Evolutionary conservation across 2,329 filamentous ascomycete genomes (phyloP).

Genomic region (Rosellinia necatrix): DNA sequence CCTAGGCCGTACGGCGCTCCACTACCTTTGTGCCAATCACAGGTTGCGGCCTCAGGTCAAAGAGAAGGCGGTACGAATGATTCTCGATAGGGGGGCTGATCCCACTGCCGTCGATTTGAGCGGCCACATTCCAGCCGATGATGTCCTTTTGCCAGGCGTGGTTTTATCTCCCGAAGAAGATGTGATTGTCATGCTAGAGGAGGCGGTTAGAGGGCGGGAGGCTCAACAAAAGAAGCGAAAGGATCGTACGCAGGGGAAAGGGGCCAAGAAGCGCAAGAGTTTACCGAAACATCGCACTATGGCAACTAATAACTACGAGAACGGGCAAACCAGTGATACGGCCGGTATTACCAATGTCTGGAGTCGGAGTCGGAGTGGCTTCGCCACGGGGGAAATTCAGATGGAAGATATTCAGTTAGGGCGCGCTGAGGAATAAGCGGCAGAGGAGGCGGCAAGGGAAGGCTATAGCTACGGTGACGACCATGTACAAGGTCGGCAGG

Average conservation of each 20-base stretch:
- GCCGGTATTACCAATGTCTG: no score
- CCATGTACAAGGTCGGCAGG: no score
- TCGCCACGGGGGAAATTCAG: no score
- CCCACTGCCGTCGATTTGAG: not conserved
- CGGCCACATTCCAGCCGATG: not conserved
- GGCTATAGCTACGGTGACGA: no score
- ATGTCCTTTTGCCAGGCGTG: not conserved
- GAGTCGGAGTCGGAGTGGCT: no score
- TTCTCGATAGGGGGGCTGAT: constrained; percentile 13
- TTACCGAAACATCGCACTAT: no score
- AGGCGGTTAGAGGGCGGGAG: not conserved
- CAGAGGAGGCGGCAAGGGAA: no score
- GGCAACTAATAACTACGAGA: no score
- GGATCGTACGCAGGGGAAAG: not conserved
- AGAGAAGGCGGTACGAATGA: constrained; percentile 8
- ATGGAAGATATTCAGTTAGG: no score
- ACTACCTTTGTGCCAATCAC: constrained; percentile 8
- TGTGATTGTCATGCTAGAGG: not conserved
- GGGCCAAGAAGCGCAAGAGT: not conserved
- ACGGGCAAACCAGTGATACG: no score
- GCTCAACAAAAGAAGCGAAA: not conserved
- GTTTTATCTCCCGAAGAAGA: not conserved
- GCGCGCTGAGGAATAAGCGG: no score
- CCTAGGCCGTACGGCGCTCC: constrained; percentile 17
- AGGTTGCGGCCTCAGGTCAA: not conserved